Evolutionary conservation across 1,284 basidiomycete species (phyloP).

Genomic region (Apiotrichum veenhuisii): DNA sequence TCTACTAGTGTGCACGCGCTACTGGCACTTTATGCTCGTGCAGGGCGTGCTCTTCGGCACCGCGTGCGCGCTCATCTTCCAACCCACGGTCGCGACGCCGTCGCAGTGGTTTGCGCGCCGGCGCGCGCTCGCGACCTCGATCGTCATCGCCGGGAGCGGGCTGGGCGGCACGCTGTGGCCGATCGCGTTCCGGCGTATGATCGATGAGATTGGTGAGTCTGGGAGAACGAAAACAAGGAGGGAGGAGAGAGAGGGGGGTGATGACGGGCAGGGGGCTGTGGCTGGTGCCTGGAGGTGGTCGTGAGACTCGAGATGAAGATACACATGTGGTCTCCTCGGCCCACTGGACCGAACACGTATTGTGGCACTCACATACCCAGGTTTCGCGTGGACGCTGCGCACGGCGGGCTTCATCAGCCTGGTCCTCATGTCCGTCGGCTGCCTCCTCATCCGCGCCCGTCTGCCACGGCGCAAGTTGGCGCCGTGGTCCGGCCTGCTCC

Average conservation of each 20-base stretch:
- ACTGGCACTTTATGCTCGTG: slow-evolving; percentile 54
- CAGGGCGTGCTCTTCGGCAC: slow-evolving; percentile 27
- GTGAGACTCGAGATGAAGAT: too few species aligned
- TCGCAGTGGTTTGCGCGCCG: slow-evolving; percentile 54
- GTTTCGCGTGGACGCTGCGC: slow-evolving; percentile 28
- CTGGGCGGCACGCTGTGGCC: slow-evolving; percentile 43
- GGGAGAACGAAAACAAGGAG: too few species aligned
- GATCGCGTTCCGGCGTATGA: slow-evolving; percentile 4
- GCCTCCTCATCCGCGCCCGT: slow-evolving; percentile 19
- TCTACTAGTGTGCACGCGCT: slow-evolving; percentile 57
- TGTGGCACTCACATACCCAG: too few species aligned
- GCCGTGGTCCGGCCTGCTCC: slow-evolving; percentile 16
- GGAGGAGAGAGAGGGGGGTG: too few species aligned
- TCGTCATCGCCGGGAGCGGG: slow-evolving; percentile 32
- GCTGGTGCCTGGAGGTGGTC: background rate
- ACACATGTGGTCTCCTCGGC: background rate
- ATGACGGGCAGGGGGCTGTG: too few species aligned
- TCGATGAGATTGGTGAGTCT: slow-evolving; percentile 9
- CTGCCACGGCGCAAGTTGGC: slow-evolving; percentile 19
- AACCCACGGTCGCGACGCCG: slow-evolving; percentile 53
- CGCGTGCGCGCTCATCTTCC: slow-evolving; percentile 52
- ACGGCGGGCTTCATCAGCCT: slow-evolving; percentile 27
- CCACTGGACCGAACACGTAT: too few species aligned
- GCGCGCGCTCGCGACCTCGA: slow-evolving; percentile 32
- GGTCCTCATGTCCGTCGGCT: slow-evolving; percentile 20